Evolutionary conservation across 2,329 filamentous ascomycete genomes (phyloP).

Genomic region (Dactylellina haptotyla): DNA sequence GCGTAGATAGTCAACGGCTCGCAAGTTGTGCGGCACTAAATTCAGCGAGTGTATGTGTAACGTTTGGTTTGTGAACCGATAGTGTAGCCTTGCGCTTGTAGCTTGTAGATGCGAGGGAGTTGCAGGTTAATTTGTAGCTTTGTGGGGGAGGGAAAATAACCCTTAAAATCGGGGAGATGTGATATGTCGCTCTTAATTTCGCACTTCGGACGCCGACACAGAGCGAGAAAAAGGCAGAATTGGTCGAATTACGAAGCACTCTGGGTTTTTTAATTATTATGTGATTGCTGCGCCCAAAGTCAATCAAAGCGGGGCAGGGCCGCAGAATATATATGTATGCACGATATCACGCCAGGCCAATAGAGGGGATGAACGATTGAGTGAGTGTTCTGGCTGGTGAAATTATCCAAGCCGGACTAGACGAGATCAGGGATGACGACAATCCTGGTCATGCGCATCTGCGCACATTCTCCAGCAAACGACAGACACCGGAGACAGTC

Average conservation of each 20-base stretch:
- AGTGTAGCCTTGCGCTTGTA: too few species aligned
- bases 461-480: too few species aligned
- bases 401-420: too few species aligned
- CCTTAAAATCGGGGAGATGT: neutral
- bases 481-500: slow-evolving; percentile 35
- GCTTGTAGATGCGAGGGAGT: too few species aligned
- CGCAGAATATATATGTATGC: slow-evolving; percentile 11
- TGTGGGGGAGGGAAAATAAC: neutral
- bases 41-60: neutral
- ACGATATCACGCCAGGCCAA: slow-evolving; percentile 49
- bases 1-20: neutral
- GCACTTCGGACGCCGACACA: slow-evolving; percentile 39
- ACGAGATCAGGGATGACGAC: slow-evolving; percentile 36
- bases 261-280: too few species aligned
- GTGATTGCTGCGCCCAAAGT: slow-evolving; percentile 5
- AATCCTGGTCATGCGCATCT: too few species aligned
- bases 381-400: too few species aligned
- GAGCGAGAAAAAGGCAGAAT: too few species aligned
- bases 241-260: too few species aligned
- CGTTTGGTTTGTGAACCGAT: neutral
- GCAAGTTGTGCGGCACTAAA: neutral
- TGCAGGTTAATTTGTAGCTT: too few species aligned
- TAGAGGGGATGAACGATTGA: too few species aligned
- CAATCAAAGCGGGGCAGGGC: slow-evolving; percentile 45
- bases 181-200: slow-evolving; percentile 13